Evolutionary conservation across 495 filamentous ascomycete genomes (phyloP).

Genomic region (Thermochaetoides thermophila): DNA sequence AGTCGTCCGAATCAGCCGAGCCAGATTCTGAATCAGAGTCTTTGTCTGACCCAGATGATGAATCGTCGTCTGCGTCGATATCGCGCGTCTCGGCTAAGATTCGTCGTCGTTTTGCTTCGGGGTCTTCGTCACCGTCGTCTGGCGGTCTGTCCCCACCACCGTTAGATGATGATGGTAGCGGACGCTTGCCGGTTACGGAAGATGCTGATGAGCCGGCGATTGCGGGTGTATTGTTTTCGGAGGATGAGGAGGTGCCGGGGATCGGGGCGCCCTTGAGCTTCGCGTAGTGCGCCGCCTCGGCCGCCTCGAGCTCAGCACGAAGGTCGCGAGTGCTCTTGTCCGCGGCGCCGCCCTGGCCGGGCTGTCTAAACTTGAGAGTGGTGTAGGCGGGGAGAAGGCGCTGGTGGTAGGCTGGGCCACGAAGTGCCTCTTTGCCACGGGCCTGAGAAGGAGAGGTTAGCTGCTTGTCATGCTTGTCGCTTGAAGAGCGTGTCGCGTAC

Average conservation of each 20-base stretch:
- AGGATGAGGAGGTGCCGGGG: slow-evolving; percentile 15
- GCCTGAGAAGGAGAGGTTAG: slow-evolving; percentile 47
- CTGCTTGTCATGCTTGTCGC: neutral
- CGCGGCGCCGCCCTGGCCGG: slow-evolving; percentile 76
- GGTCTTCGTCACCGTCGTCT: slow-evolving; percentile 44
- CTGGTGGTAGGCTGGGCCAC: slow-evolving; percentile 92
- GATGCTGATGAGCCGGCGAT: neutral
- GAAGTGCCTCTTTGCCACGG: slow-evolving; percentile 84
- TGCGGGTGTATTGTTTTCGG: slow-evolving; percentile 23
- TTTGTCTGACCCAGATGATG: slow-evolving; percentile 43
- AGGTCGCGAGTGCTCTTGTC: slow-evolving; percentile 66
- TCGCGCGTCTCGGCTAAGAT: slow-evolving; percentile 80
- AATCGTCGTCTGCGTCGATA: slow-evolving; percentile 77
- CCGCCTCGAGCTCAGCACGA: slow-evolving; percentile 74
- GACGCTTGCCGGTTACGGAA: slow-evolving; percentile 44
- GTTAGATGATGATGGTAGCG: slow-evolving; percentile 34
- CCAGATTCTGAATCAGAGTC: slow-evolving; percentile 48
- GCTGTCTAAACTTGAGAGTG: slow-evolving; percentile 74
- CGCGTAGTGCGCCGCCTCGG: slow-evolving; percentile 75
- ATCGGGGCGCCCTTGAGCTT: slow-evolving; percentile 54
- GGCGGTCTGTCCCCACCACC: slow-evolving; percentile 16
- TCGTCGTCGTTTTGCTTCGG: slow-evolving; percentile 68
- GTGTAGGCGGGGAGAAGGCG: slow-evolving; percentile 86
- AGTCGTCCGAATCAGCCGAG: slow-evolving; percentile 36
- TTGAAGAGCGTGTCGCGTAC: slow-evolving; percentile 28